Evolutionary conservation across 305 asterid species (phyloP), one percentile per base, ranked within the genome.

Genomic region (Lippia alba): DNA sequence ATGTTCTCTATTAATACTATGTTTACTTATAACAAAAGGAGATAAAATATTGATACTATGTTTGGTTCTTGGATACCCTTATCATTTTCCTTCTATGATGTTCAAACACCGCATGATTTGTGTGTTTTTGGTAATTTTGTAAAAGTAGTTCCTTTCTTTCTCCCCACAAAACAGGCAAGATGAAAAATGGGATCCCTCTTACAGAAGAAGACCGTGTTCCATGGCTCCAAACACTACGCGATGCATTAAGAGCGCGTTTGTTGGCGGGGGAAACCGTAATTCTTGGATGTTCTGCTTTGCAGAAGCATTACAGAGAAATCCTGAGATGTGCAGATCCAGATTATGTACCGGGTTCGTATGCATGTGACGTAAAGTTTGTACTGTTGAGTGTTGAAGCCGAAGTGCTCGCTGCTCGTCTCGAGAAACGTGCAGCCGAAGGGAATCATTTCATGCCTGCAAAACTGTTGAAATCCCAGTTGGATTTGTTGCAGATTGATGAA

Each of bases 251-350:
- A 67, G 74, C 11, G 18, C 62, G 83, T 51, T 71, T 87, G 72
- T 56, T n/a, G 12, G 81, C 69, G 12, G 85, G 86, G 2, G 72
- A 82, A 75, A 78, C 80, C 0, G 75, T 65, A 64, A 67, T 89
- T 70, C 96, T 94, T 34, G 99, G 93, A 57, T 94, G 99, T 70
- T 94, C 99, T 11, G 97, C 99, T 70, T 76, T 94, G 75, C 85
- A 86, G 79, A 84, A 81, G 79, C 84, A 64, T 24, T 91, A 94
- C 82, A 81, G 99, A 64, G 96, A 91, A 58, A 88, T 88, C 71
- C 97, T 94, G 45, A 81, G 97, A 74, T 79, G 79, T 62, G 96
- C 91, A 20, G 94, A 91, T 59, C 84, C 92, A 6, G 36, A 76
- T 56, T 83, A 88, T 16, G 9, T 72, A 49, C 75, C 64, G 12